phyloP scores from a whole-genome alignment of 257 asterid species.

The Vinca minor region DNA sequence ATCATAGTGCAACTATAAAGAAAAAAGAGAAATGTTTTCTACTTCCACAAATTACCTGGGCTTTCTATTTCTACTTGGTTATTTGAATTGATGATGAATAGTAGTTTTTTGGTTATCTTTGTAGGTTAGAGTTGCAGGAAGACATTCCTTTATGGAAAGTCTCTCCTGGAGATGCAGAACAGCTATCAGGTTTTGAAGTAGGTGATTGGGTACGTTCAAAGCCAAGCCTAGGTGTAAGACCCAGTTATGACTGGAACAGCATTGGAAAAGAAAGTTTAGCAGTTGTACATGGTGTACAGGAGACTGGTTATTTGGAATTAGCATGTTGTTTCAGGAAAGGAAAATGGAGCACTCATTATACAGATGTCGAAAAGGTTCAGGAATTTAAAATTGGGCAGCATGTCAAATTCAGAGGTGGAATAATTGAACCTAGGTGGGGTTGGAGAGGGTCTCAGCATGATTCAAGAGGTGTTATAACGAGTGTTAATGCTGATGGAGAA shows the following conservation, averaged over 20 bases:
- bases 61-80: background rate
- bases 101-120: slow-evolving; percentile 14
- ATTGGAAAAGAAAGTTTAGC: slow-evolving; percentile 89
- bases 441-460: slow-evolving; percentile 76
- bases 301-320: slow-evolving; percentile 79
- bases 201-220: slow-evolving; percentile 99
- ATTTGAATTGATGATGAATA: slow-evolving; percentile 6
- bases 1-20: background rate
- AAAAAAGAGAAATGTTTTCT: background rate
- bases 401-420: slow-evolving; percentile 60
- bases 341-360: slow-evolving; percentile 57
- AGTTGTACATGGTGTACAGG: slow-evolving; percentile 82
- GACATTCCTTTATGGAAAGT: slow-evolving; percentile 80
- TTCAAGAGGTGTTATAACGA: slow-evolving; percentile 68
- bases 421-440: slow-evolving; percentile 94
- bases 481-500: slow-evolving; percentile 82
- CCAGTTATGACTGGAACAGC: slow-evolving; percentile 93
- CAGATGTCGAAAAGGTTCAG: slow-evolving; percentile 85
- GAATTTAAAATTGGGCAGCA: slow-evolving; percentile 81
- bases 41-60: background rate
- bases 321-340: slow-evolving; percentile 96
- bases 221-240: slow-evolving; percentile 80
- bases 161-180: slow-evolving; percentile 97
- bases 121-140: slow-evolving; percentile 77
- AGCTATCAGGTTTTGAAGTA: slow-evolving; percentile 84